Base-by-base conservation (phyloP, 495 filamentous ascomycete species). In the Hypoxylon lienhwacheense region DNA sequence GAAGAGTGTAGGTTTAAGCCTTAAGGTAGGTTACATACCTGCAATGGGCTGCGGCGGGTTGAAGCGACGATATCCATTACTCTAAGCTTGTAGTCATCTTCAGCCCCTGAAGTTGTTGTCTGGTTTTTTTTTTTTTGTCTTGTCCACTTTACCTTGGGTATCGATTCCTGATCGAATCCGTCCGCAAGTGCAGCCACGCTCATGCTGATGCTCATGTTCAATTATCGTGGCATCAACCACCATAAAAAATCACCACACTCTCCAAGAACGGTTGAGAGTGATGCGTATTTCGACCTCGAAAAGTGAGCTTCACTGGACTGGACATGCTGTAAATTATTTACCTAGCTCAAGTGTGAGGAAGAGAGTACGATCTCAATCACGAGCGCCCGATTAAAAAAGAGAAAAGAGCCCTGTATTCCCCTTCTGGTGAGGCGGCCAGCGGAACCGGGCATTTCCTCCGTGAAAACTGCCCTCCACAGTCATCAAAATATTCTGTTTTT, bases 401-500 rank as follows among this genome's bases (percentile, higher is more conserved):
- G 47, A 36, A 33, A 16, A 22, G 51, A 45, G 58, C 58, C 58
- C 58, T 61, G 47, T 61, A 55, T 52, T 51, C 47, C 58, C 46
- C 33, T 53, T 49, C 36, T 63, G 43, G 59, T 42, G 53, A 53
- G 59, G 59, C 59, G 43, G 53, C 48, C 59, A 58, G 59, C 59
- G 59, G 59, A 63, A 53, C 47, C 59, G 59, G 59, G 53, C 59
- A 63, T 63, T 58, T 57, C 43, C 53, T 58, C 59, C 53, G 53
- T 62, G 53, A 53, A 32, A 63, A 50, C 42, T 34, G 53, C 59
- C 59, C 59, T 63, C 59, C 59, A 63, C 59, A 53, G 52, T 63
- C 59, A 63, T 63, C 59, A 63, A 63, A 63, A 63, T 37, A 63
- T 53, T 58, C 44, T 49, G 29, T 63, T 63, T 59, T 63, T 53